Evolutionary conservation across 2,329 filamentous ascomycete species (phyloP).

Genomic region (Zelopaecilomyces penicillatus): DNA sequence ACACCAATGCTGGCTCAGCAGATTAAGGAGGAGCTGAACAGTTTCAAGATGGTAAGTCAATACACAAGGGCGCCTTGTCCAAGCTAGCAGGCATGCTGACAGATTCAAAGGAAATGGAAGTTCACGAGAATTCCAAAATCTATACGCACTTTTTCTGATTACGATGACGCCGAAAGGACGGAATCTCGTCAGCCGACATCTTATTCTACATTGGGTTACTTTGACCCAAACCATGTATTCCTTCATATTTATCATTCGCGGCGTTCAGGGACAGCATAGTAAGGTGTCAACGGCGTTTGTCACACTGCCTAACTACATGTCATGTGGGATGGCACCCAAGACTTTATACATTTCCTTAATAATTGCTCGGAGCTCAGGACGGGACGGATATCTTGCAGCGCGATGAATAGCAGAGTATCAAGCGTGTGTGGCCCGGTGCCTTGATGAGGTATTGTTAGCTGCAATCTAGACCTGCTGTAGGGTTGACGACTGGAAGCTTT

Average conservation of each 20-base stretch:
- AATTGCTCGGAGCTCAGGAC: slow-evolving; percentile 4
- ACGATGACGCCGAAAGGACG: slow-evolving; percentile 19
- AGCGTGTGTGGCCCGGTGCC: no score
- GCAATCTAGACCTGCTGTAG: no score
- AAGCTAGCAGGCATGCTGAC: slow-evolving; percentile 1
- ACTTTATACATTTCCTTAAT: slow-evolving; percentile 31
- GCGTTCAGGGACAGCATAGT: slow-evolving; percentile 51
- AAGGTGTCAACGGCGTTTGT: slow-evolving; percentile 47
- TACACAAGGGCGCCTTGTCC: neutral
- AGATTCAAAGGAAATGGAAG: slow-evolving; percentile 83
- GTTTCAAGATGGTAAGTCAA: slow-evolving; percentile 74
- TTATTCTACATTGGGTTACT: slow-evolving; percentile 15
- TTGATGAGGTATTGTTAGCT: no score
- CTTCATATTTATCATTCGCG: slow-evolving; percentile 39
- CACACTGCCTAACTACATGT: slow-evolving; percentile 29
- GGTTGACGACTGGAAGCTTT: no score
- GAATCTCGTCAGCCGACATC: slow-evolving; percentile 18
- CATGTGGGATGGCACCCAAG: slow-evolving; percentile 27
- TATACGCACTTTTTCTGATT: slow-evolving; percentile 99
- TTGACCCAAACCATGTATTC: slow-evolving; percentile 39
- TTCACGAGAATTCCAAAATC: slow-evolving; percentile 96
- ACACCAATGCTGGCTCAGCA: slow-evolving; percentile 97
- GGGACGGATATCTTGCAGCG: no score
- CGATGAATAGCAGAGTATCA: no score
- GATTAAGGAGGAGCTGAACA: slow-evolving; percentile 98